Evolutionary conservation across 2,329 filamentous ascomycete genomes (phyloP).

Genomic region (Monascus ruber): DNA sequence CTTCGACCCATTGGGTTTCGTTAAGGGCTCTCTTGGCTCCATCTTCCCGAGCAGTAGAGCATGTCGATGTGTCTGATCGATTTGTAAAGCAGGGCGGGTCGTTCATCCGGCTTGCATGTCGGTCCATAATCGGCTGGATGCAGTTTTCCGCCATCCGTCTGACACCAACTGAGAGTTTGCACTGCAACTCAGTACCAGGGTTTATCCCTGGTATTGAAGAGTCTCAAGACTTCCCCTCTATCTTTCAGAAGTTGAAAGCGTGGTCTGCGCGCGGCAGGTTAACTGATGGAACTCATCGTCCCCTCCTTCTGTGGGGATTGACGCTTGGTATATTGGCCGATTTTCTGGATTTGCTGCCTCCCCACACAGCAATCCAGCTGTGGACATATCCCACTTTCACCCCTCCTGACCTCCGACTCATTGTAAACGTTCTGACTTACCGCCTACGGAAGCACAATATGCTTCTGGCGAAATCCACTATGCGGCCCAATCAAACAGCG

Average conservation of each 20-base stretch:
- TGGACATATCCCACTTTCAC: conserved; percentile 62
- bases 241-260: conserved; percentile 15
- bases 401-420: conserved; percentile 46
- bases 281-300: conserved; percentile 23
- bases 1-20: conserved; percentile 58
- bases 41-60: conserved; percentile 48
- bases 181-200: conserved; percentile 43
- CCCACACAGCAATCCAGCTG: conserved; percentile 47
- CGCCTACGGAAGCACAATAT: conserved; percentile 43
- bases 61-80: conserved; percentile 53
- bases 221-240: conserved; percentile 8
- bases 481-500: conserved; percentile 19
- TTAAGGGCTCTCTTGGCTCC: conserved; percentile 50
- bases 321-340: conserved; percentile 57
- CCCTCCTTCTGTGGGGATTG: conserved; percentile 56
- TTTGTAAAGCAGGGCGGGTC: conserved; percentile 46
- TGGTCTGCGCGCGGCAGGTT: conserved; percentile 10
- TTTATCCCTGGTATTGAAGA: conserved; percentile 32
- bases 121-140: conserved; percentile 53
- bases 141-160: conserved; percentile 55
- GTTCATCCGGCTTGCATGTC: conserved; percentile 43
- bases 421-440: conserved; percentile 50
- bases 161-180: conserved; percentile 49
- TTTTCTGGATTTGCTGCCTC: conserved; percentile 56
- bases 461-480: conserved; percentile 20